Evolutionary conservation across 1,284 basidiomycete genomes (phyloP).

Genomic region (Tylopilus sp.): DNA sequence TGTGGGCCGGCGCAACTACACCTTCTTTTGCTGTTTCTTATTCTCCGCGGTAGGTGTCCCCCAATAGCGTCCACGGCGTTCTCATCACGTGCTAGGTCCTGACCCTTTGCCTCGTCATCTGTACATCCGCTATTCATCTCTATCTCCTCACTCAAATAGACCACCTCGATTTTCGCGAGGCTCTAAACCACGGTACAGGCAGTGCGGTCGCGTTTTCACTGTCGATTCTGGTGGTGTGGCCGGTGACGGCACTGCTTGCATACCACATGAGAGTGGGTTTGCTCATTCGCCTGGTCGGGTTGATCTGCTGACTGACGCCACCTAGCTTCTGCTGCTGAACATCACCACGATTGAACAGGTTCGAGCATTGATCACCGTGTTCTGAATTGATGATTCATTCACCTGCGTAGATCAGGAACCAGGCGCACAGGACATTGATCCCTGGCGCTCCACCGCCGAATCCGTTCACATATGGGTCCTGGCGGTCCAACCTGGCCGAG

Average conservation of each 20-base stretch:
- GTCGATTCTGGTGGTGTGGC: constrained; percentile 73
- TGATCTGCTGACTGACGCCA: constrained; percentile 2
- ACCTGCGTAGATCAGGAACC: constrained; percentile 62
- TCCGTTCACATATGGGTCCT: constrained; percentile 75
- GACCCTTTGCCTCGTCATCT: constrained; percentile 71
- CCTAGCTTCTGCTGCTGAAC: constrained; percentile 76
- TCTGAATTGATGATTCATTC: constrained; percentile 13
- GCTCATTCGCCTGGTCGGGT: background rate
- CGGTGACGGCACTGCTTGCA: constrained; percentile 70
- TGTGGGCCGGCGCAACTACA: constrained; percentile 89
- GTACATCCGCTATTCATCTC: constrained; percentile 81
- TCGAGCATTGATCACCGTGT: constrained; percentile 28
- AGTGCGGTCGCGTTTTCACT: constrained; percentile 78
- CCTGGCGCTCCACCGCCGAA: constrained; percentile 67
- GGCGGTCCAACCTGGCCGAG: constrained; percentile 64
- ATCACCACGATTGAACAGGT: constrained; percentile 94
- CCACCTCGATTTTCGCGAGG: constrained; percentile 53
- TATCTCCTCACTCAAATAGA: constrained; percentile 61
- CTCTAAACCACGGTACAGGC: constrained; percentile 62
- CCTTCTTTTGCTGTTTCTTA: constrained; percentile 81
- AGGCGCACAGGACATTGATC: constrained; percentile 69
- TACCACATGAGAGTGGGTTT: constrained; percentile 82
- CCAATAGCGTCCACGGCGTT: constrained; percentile 2
- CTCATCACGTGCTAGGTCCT: constrained; percentile 49
- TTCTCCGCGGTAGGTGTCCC: constrained; percentile 60